These are phyloP conservation scores for Ogataea pilisensis DNA, from an alignment of 805 yeast genomes.

Conservation along the genomic window DNA sequence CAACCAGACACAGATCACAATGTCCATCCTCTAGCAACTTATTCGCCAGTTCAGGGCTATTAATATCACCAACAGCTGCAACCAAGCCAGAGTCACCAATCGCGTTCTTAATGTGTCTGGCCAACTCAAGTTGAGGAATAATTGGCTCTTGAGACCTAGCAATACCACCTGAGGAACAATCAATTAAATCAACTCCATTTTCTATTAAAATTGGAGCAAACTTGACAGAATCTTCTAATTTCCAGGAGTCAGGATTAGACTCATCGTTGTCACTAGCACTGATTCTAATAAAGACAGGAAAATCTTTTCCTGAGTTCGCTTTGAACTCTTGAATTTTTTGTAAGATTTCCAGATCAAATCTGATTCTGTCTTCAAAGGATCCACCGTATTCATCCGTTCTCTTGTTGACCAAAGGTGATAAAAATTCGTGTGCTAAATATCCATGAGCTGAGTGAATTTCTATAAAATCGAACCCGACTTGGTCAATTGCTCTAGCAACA, in stretches of 20 bases:
- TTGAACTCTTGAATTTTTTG: constrained; percentile 39
- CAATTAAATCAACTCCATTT: constrained; percentile 47
- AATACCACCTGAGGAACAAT: constrained; percentile 53
- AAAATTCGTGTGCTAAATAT: constrained; percentile 46
- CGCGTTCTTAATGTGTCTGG: constrained; percentile 39
- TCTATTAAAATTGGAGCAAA: constrained; percentile 37
- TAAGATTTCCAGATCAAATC: constrained; percentile 44
- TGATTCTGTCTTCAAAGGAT: constrained; percentile 50
- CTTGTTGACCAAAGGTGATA: constrained; percentile 42
- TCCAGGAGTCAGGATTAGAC: constrained; percentile 38
- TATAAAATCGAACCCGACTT: constrained; percentile 58
- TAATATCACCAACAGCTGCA: constrained; percentile 45
- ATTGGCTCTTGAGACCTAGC: constrained; percentile 25
- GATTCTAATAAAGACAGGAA: constrained; percentile 45
- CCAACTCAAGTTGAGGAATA: constrained; percentile 37
- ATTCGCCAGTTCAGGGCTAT: constrained; percentile 34
- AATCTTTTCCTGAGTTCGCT: constrained; percentile 27
- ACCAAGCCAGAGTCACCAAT: constrained; percentile 41
- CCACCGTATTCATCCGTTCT: constrained; percentile 67
- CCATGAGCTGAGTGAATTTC: constrained; percentile 69
- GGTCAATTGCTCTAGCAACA: constrained; percentile 45
- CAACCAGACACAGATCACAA: constrained; percentile 48
- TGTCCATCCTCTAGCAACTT: constrained; percentile 36
- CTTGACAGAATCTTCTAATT: constrained; percentile 39
- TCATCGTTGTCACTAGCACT: constrained; percentile 42